Base-by-base conservation (phyloP, 805 yeast genomes). In the Metschnikowia bowlesiae region DNA sequence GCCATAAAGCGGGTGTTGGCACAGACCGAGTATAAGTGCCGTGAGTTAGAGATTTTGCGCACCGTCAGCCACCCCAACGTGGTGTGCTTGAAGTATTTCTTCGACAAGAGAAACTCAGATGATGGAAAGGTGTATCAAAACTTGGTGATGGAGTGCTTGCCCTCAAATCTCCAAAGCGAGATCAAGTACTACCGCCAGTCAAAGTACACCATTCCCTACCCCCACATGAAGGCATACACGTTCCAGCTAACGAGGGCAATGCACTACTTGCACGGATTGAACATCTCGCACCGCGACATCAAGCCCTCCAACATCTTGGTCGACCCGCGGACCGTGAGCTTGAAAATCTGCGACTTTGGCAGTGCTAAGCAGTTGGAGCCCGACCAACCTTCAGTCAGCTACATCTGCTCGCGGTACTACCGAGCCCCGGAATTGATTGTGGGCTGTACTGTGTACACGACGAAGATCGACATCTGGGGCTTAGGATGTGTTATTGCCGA, bases 401-500 rank as follows among this genome's bases (percentile, higher is more conserved):
- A 94, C 65, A 94, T 94, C 51, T 96, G 97, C 68, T 89, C 97
- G 26, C 82, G 99, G 61, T 94, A 90, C 68, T 91, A 91, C 69
- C 80, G 97, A 59, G 96, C 98, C 1, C 99, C 99, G 0, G 99
- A 94, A 68, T 78, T 94, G 53, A 87, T 94, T 63, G 83, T 94
- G 49, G 99, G 99, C 1, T 86, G 90, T 59, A 82, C 91, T 52
- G 79, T 84, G 36, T 94, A 94, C 67, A 82, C 95, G 4, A 85
- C 95, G 2, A 88, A 90, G 62, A 92, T 94, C 52, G 99, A 94
- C 67, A 86, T 91, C 61, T 94, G 99, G 99, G 96, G 97, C 14
- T 74, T 92, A 52, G 99, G 98, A 1, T 92, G 99, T 73, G 96
- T 94, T 34, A 72, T 94, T 53, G 97, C 97, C 11, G 99, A 94